Evolutionary conservation across 2,329 filamentous ascomycete species (phyloP).

Genomic region (Aspergillus fumigatus): DNA sequence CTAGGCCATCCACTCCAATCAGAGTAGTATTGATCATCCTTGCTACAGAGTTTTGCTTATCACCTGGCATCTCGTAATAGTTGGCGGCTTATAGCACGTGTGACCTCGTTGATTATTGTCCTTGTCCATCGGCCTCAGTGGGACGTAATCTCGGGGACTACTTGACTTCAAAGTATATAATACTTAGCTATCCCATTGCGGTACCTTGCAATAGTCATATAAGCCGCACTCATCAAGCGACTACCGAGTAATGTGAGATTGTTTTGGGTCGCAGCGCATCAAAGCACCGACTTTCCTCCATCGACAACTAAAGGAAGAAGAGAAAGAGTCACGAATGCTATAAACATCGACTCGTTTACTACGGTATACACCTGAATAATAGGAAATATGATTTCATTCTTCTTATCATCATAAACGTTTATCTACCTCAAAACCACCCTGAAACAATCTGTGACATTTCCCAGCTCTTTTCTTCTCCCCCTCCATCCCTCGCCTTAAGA

Average conservation of each 20-base stretch:
- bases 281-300: not conserved
- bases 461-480: not conserved
- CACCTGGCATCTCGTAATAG: not conserved
- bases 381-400: not conserved
- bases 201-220: conserved; percentile 12
- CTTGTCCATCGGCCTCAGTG: not conserved
- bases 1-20: not conserved
- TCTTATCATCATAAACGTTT: not conserved
- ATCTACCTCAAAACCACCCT: conserved; percentile 2
- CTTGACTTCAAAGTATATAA: not conserved
- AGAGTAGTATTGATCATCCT: not conserved
- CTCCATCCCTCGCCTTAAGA: conserved; percentile 1
- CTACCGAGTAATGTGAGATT: not conserved
- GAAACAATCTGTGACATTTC: conserved; percentile 13
- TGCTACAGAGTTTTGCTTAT: not conserved
- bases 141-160: conserved; percentile 6
- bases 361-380: not conserved
- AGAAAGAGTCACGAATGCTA: not conserved
- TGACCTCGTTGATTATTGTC: not conserved
- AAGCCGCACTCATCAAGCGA: not conserved
- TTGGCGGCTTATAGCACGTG: not conserved
- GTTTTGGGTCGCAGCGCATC: not conserved
- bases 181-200: conserved; percentile 3
- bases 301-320: not conserved
- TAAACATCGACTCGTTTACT: not conserved